Evolutionary conservation across 495 filamentous ascomycete species (phyloP), one percentile per base, ranked within the genome.

Genomic region (Aspergillus incahuasiensis): DNA sequence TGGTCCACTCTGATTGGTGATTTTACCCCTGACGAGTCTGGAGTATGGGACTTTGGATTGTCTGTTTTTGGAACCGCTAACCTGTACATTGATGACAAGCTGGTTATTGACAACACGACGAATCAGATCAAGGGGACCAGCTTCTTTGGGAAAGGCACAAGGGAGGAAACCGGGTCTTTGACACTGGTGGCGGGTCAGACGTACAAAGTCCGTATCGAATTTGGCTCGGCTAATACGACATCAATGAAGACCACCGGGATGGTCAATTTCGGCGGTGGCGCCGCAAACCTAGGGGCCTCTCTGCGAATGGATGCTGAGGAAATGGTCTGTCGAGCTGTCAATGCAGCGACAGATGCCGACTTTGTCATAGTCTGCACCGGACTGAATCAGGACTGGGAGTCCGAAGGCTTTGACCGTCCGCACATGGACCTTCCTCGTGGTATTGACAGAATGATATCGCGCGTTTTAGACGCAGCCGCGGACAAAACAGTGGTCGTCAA

Each of bases 361-460:
- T 82, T 87, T 13, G 84, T 85, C 3, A 75, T 92, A 45, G 73
- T 92, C 6, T 81, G 87, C 56, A 85, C 87, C n/a, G 89, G 89
- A 2, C 74, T 92, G 28, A 87, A 88, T 64, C 82, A 79, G 30
- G 89, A 94, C 63, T 92, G 88, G 88, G 89, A 92, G 68, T 87
- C 86, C 24, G 89, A 92, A 70, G 89, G 89, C 5, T 88, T 88
- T 56, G 89, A 92, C 66, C 79, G 88, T 24, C 74, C 82, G 60
- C 82, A 80, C 30, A 91, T 91, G 87, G 84, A 89, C 62, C 78
- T 92, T 18, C 88, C 88, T 9, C 82, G 83, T 6, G 62, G 61
- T 1, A 80, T 80, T 57, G 86, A 91, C 62, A 74, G 78, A 25
- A 75, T 92, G 34, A 79, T 92, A 53, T 73, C 80, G 35, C 80